Evolutionary conservation across 805 yeast species (phyloP), one percentile per base, ranked within the genome.

Genomic region (Saccharomycopsis babjevae): DNA sequence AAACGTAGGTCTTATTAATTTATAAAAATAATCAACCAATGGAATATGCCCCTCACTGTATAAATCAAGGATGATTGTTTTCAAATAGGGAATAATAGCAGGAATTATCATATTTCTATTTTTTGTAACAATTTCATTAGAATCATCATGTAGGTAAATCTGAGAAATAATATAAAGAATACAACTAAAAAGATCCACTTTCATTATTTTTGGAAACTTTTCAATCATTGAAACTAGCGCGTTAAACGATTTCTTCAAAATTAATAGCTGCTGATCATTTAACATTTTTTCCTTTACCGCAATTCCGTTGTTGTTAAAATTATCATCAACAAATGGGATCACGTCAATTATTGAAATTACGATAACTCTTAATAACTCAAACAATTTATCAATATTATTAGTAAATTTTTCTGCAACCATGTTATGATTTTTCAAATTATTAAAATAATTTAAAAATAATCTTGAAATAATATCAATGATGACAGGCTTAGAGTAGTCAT

Each of bases 291-390:
- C 57, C 39, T 10, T 25, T 11, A 18, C 10, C 13, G 28, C 25
- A 6, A 42, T 20, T 8, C 64, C 66, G 56, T 79, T 74, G 18
- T n/a, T 46, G 32, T 46, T 46, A 59, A 69, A 78, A 50, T 76
- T 79, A 34, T 77, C 79, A 60, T 80, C 78, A 50, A 85, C 73
- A 58, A 83, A 80, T 8, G 96, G 92, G 52, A 87, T 72, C 8
- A 79, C 73, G 36, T 76, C 77, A 32, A 85, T 79, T 18, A 91
- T 72, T 0, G 89, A 85, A 22, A 85, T 76, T 74, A 88, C 77
- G 18, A 82, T 80, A 5, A 91, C 79, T 64, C 97, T 77, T 57
- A 91, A 72, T 30, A 92, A 75, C 69, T 93, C 97, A 70, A 93
- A 89, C 54, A 90, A 73, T 67, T 88, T 89, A 66, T 89, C 96